Conservation (phyloP, 1,139 yeast genomes). For the Suhomyces maxii region DNA sequence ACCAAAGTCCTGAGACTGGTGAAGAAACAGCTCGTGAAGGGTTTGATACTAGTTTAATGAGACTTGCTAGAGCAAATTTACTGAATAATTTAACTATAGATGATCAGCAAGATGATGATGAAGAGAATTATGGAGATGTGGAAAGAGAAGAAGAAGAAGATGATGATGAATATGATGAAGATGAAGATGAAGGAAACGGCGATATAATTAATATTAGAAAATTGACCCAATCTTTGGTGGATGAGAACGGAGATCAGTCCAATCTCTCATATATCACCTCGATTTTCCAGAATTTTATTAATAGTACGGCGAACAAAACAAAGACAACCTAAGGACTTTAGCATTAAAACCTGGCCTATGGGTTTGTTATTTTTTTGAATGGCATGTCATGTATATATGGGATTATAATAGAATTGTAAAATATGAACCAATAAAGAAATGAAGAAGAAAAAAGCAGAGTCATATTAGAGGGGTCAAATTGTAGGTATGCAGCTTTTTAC, state of each 20-base stretch:
- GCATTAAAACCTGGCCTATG: no score
- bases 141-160: constrained; percentile 19
- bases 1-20: constrained; percentile 19
- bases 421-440: no score
- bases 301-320: constrained; percentile 22
- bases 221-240: constrained; percentile 20
- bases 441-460: no score
- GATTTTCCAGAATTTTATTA: constrained; percentile 44
- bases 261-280: constrained; percentile 36
- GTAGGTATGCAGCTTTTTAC: no score
- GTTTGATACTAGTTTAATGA: constrained; percentile 24
- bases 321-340: background rate
- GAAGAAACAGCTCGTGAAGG: constrained; percentile 10
- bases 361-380: no score
- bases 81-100: constrained; percentile 39
- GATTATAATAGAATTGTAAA: no score
- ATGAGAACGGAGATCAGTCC: constrained; percentile 10
- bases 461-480: no score
- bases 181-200: constrained; percentile 18
- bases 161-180: constrained; percentile 19
- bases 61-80: constrained; percentile 37
- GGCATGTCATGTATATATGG: no score
- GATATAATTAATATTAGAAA: constrained; percentile 31
- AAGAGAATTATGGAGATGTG: constrained; percentile 24
- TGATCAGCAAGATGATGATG: constrained; percentile 21